A percentile compares a stretch with the other conserved stretches of the same genome.
Evolutionary conservation across 768 basidiomycete genomes (phyloP).

Genomic region (Asterophora lycoperdoides): DNA sequence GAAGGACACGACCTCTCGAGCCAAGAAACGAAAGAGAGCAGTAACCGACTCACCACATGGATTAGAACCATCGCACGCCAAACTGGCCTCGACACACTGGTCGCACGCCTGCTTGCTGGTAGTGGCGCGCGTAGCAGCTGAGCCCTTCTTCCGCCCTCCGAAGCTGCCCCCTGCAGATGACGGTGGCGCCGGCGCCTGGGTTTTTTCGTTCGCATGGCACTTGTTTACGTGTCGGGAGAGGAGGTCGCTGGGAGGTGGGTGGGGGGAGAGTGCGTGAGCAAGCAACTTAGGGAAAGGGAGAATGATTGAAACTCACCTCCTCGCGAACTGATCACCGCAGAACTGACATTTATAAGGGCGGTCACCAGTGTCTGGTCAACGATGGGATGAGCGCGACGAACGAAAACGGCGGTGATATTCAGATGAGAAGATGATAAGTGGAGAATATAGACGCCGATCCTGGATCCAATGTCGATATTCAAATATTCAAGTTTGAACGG

Average conservation of each 20-base stretch:
- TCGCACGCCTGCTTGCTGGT: conserved; percentile 84
- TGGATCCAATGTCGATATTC: no score
- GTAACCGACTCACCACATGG: conserved; percentile 58
- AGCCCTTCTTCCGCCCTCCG: conserved; percentile 54
- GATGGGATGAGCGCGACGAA: no score
- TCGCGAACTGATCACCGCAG: conserved; percentile 87
- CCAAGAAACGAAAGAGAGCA: background rate
- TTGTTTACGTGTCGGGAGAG: conserved; percentile 86
- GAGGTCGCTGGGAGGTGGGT: conserved; percentile 55
- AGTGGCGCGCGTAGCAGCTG: conserved; percentile 64
- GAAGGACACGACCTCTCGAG: no score
- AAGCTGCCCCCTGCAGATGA: background rate
- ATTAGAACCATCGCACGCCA: conserved; percentile 77
- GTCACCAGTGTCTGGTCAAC: conserved; percentile 77
- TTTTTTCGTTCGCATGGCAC: conserved; percentile 79
- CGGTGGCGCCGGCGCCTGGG: conserved; percentile 33
- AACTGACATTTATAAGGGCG: conserved; percentile 85
- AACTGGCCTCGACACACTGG: conserved; percentile 70
- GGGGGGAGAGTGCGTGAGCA: no score
- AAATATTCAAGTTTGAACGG: no score
- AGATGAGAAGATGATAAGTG: no score
- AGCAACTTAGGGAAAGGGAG: no score
- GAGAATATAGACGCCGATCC: no score
- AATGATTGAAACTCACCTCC: conserved; percentile 48
- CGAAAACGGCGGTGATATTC: no score